Percentiles rank a stretch among this genome's conserved stretches.
Evolutionary conservation across 139 green algal species (phyloP).

Genomic region (Mychonastes homosphaera): DNA sequence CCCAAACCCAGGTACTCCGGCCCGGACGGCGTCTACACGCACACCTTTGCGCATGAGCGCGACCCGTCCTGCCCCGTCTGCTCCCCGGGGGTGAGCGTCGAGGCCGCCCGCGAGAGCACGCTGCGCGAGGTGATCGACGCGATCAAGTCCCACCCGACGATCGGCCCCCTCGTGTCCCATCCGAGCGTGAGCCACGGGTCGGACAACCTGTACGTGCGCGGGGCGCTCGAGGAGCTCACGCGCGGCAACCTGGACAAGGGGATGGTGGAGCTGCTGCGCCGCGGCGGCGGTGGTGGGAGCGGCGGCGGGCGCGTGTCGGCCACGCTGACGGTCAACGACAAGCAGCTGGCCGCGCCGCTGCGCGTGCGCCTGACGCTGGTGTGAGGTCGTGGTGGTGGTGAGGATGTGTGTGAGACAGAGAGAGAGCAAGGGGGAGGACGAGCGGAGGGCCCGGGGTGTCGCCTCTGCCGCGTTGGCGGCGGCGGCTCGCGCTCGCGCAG

Average conservation of each 20-base stretch:
- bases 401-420: too few species aligned
- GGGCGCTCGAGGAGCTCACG: constrained; percentile 78
- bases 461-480: too few species aligned
- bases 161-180: constrained; percentile 47
- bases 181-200: constrained; percentile 69
- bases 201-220: constrained; percentile 79
- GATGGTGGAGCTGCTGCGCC: constrained; percentile 32
- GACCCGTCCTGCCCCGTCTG: constrained; percentile 81
- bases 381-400: too few species aligned
- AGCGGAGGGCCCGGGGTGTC: too few species aligned
- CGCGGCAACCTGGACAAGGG: constrained; percentile 59
- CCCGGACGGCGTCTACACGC: constrained; percentile 85
- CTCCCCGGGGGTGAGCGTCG: constrained; percentile 68
- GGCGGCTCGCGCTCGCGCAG: too few species aligned
- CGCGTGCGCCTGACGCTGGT: constrained; percentile 40
- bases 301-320: constrained; percentile 9
- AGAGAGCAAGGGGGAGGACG: too few species aligned
- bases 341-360: constrained; percentile 62
- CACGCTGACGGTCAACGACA: constrained; percentile 88
- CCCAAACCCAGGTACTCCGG: constrained; percentile 48
- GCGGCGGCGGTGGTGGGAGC: constrained; percentile 4
- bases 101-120: constrained; percentile 33
- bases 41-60: constrained; percentile 83
- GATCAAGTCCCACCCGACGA: constrained; percentile 41
- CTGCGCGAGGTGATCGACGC: constrained; percentile 76